These are phyloP conservation scores for Alisma plantagoaquatica DNA, from an alignment of 106 monocot genomes.

Conservation along the genomic window DNA sequence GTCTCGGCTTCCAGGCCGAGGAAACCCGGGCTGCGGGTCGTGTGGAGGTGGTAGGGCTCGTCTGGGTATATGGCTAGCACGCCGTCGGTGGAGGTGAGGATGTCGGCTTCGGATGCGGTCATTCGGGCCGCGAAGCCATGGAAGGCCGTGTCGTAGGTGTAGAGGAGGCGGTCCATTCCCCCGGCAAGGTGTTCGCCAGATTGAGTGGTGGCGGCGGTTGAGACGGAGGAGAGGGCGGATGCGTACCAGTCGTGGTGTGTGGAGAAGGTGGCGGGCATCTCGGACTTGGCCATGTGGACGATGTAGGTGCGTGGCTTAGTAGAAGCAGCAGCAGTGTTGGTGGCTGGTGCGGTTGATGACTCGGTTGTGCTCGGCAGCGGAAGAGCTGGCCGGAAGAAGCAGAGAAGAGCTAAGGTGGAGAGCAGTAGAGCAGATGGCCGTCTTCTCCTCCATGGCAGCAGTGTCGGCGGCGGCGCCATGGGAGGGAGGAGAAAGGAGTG, in stretches of 20 bases:
- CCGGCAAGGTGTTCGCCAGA: constrained; percentile 3
- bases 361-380: not conserved
- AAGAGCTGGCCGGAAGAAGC: not conserved
- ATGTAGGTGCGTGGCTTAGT: too few relatives aligned
- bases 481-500: not conserved
- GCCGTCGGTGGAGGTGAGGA: constrained; percentile 1
- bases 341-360: not conserved
- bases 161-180: constrained; percentile 67
- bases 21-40: constrained; percentile 21
- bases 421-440: not conserved
- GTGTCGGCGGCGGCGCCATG: not conserved
- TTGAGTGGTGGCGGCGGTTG: not conserved
- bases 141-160: constrained; percentile 44
- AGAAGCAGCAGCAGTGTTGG: too few relatives aligned
- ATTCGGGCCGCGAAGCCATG: constrained; percentile 24
- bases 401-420: not conserved
- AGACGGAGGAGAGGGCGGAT: constrained; percentile 36
- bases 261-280: constrained; percentile 53
- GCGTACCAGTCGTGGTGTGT: constrained; percentile 67
- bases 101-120: constrained; percentile 8
- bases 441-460: not conserved
- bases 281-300: constrained; percentile 57
- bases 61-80: constrained; percentile 19
- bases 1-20: constrained; percentile 9
- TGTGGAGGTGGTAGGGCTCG: constrained; percentile 17